Base-by-base conservation (phyloP, 2,329 filamentous ascomycete genomes). In the Dryadomyces sulphureus region DNA sequence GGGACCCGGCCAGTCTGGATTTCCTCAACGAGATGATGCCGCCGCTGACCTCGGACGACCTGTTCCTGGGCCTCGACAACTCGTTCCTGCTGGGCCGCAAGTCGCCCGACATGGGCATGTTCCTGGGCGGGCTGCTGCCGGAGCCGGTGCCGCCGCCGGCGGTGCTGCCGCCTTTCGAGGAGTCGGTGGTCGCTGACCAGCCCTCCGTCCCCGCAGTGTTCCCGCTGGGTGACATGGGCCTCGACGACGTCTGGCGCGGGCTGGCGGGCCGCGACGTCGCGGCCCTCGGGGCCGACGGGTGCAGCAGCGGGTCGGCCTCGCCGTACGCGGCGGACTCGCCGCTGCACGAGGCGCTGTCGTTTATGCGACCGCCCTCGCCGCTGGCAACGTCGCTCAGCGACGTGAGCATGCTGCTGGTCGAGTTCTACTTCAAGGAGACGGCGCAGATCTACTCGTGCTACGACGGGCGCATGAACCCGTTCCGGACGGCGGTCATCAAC, bases 361-460 rank as follows among this genome's bases (percentile, higher is more conserved):
- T 9, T 14, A 32, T 32, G 27, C 27, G 32, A 8, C 17, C 34
- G 22, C 42, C 49, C 1, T 38, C 45, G 12, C 44, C 43, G 19
- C 27, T 46, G 63, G 63, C 14, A 57, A 67, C n/a, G 61, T 62
- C 57, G 32, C 52, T 70, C 47, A 63, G 63, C 39, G 69, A 73
- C 41, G 59, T 67, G 8, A 67, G 67, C 22, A 71, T 67, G 45
- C 64, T 69, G 19, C 59, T 77, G 20, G 67, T 76, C n/a, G 70
- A 74, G 45, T 72, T 76, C 50, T 77, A 77, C 51, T 76, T 77
- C 60, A 69, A 70, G 52, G 69, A 73, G 46, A 70, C 75, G 3
- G 73, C 71, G 24, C 66, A 64, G 8, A 54, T 75, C 2, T 77
- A 72, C 53, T 76, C 73, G 25, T 72, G 69, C 53, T 77, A 74